phyloP scores from a whole-genome alignment of 2,329 filamentous ascomycete genomes.

The Trichoderma oligosporum region DNA sequence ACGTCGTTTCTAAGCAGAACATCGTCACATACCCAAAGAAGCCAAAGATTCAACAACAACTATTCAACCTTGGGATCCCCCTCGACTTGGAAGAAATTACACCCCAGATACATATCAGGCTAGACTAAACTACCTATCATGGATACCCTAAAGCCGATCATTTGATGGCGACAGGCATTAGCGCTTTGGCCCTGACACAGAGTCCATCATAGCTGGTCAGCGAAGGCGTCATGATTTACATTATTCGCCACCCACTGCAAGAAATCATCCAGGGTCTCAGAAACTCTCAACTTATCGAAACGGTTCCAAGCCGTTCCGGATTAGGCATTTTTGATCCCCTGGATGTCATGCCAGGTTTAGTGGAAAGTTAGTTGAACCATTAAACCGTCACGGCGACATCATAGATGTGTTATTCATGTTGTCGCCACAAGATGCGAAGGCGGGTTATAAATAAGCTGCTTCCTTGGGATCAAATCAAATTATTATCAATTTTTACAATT shows the following conservation, averaged over 20 bases:
- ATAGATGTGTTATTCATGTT: neutral
- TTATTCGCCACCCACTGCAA: neutral
- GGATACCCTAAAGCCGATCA: conserved; percentile 1
- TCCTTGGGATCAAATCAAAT: too few relatives aligned
- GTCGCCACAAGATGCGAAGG: neutral
- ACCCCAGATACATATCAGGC: too few relatives aligned
- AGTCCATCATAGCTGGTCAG: too few relatives aligned
- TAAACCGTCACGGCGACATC: conserved; percentile 3
- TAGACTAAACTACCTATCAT: too few relatives aligned
- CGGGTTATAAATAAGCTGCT: neutral
- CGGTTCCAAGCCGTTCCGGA: neutral
- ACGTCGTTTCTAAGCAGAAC: conserved; percentile 1
- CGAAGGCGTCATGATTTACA: conserved; percentile 8
- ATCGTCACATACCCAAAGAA: neutral
- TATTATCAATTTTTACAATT: neutral
- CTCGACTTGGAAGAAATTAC: too few relatives aligned
- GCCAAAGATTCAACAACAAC: neutral
- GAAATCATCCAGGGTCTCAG: neutral
- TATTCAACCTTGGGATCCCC: neutral
- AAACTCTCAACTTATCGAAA: neutral
- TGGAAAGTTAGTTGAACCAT: neutral
- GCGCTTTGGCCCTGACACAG: too few relatives aligned
- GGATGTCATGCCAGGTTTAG: neutral
- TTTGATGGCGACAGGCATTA: neutral
- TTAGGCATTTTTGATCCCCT: neutral